These are phyloP conservation scores for Teratosphaeria zuluensis DNA, from an alignment of 2,329 filamentous ascomycete genomes.

Conservation along the genomic window DNA sequence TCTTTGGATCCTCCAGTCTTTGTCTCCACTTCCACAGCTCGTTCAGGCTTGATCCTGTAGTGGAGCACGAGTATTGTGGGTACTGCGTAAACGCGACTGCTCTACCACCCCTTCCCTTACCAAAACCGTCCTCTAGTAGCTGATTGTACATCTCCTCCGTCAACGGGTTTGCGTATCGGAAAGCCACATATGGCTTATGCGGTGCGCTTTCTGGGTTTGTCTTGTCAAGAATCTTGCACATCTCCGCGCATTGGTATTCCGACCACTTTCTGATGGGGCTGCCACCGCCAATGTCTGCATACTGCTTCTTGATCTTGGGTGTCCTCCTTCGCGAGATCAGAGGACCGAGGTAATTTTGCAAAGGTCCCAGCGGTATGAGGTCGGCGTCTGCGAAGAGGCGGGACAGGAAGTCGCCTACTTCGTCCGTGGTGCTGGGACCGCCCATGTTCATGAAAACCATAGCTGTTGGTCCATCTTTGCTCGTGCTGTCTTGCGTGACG, in stretches of 20 bases:
- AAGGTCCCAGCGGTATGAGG: constrained; percentile 84
- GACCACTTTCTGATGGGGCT: constrained; percentile 98
- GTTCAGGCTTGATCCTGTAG: constrained; percentile 89
- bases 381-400: constrained; percentile 91
- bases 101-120: constrained; percentile 76
- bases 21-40: constrained; percentile 97
- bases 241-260: constrained; percentile 83
- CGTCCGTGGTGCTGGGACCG: constrained; percentile 75
- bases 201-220: constrained; percentile 88
- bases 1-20: constrained; percentile 52
- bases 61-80: constrained; percentile 96
- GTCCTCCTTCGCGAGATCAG: constrained; percentile 79
- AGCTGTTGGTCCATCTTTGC: constrained; percentile 73
- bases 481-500: constrained; percentile 66
- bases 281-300: constrained; percentile 89
- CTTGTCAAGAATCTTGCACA: constrained; percentile 93
- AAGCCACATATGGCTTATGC: constrained; percentile 95
- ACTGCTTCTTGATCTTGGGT: constrained; percentile 94
- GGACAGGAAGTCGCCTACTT: constrained; percentile 84
- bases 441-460: constrained; percentile 99
- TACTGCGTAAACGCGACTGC: constrained; percentile 98
- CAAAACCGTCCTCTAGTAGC: constrained; percentile 81
- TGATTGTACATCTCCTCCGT: constrained; percentile 88
- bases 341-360: constrained; percentile 84
- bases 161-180: constrained; percentile 85